Base-by-base conservation (phyloP, 306 rosid genomes). In the Arachis hypogaea region DNA sequence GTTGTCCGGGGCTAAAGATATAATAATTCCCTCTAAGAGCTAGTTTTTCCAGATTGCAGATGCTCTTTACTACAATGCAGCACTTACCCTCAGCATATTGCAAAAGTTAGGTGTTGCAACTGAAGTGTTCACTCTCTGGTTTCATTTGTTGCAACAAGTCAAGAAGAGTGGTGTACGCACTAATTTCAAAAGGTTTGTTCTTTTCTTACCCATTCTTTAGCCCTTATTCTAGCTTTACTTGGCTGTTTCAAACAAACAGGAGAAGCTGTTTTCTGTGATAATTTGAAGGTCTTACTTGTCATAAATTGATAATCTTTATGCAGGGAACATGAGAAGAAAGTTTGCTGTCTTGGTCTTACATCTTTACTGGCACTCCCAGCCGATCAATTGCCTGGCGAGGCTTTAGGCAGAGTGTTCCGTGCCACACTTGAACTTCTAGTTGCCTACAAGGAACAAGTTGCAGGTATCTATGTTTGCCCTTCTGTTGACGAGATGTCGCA, bases 271-370 rank as follows among this genome's bases (percentile, higher is more conserved):
- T 11, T 73, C 2, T 72, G 11, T 77, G 68, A 29, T 55, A 29
- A 64, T 66, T 63, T 46, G 56, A 14, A 71, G 72, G 74, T 63
- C 82, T 71, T 58, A 43, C n/a, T 45, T 11, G 7, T 76, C 28
- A 45, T 52, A 18, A 50, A 40, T 57, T 47, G 63, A 41, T 61
- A 36, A 68, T 54, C 49, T 47, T 70, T 61, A 63, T 86, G 73
- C 87, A 93, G 98, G 89, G 97, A 91, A 80, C 93, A 93, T 67
- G 96, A 93, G 63, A 93, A 91, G 82, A 93, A 93, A 72, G 97
- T 93, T 33, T 91, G 98, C 85, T 89, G 97, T 86, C 83, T 93
- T 86, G 98, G 98, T 63, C 82, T 93, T 83, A 91, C 90, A 47
- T 93, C 98, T 7, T 71, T 93, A 49, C 77, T 93, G 77, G 80